These are phyloP conservation scores for Mycena capillaripes DNA, from an alignment of 768 basidiomycete species.

Conservation along the genomic window DNA sequence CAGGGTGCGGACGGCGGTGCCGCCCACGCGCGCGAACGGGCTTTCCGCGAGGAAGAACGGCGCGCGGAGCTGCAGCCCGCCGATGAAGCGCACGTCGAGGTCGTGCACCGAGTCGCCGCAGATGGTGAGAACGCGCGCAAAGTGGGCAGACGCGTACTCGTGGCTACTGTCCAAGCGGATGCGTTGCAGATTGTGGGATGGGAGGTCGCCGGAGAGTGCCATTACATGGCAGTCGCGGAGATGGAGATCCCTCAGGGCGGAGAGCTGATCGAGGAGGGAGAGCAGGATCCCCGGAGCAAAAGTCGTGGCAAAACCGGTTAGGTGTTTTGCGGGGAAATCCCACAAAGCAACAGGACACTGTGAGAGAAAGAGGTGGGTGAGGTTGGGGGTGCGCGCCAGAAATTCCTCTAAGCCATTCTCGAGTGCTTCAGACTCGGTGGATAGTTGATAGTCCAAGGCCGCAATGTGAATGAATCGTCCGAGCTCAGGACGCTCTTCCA, in stretches of 20 bases:
- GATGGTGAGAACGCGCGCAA: conserved; percentile 40
- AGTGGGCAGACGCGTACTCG: conserved; percentile 42
- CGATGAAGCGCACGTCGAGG: conserved; percentile 47
- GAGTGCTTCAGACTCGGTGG: conserved; percentile 37
- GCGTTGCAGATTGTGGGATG: conserved; percentile 41
- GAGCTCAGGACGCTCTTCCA: conserved; percentile 43
- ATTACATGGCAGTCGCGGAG: conserved; percentile 46
- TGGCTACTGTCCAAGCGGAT: conserved; percentile 46
- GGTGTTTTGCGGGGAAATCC: conserved; percentile 38
- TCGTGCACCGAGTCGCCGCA: conserved; percentile 39
- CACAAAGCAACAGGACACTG: conserved; percentile 47
- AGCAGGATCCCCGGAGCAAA: conserved; percentile 46
- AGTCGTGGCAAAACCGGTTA: conserved; percentile 44
- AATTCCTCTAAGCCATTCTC: conserved; percentile 43
- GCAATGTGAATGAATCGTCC: conserved; percentile 39
- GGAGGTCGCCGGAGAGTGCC: conserved; percentile 39
- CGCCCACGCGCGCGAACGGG: conserved; percentile 9
- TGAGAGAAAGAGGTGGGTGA: conserved; percentile 43
- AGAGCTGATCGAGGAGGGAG: conserved; percentile 42
- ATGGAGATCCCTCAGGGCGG: conserved; percentile 42
- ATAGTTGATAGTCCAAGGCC: conserved; percentile 45
- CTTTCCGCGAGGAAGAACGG: conserved; percentile 37
- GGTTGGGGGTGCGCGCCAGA: conserved; percentile 40
- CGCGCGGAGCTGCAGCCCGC: conserved; percentile 43
- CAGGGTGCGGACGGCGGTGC: conserved; percentile 38